phyloP scores from a whole-genome alignment of 495 filamentous ascomycete species.

The Stereocaulon alpinum region DNA sequence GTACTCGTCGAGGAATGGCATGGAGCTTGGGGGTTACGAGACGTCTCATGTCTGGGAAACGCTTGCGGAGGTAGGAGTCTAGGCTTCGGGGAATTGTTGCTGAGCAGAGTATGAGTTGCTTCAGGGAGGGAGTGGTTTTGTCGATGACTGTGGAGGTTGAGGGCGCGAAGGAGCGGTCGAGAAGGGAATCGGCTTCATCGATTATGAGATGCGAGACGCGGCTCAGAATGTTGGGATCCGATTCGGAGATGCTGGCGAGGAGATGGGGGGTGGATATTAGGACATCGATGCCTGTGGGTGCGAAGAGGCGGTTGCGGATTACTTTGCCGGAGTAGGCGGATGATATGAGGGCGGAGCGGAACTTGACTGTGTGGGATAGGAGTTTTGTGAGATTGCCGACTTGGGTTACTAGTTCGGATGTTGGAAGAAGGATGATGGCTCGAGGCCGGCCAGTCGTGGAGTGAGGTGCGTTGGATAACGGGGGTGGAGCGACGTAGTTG shows the following conservation, averaged over 20 bases:
- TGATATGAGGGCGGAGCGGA: constrained; percentile 70
- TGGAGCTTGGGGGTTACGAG: constrained; percentile 92
- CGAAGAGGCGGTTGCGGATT: constrained; percentile 81
- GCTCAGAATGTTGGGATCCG: constrained; percentile 78
- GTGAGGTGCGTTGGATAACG: constrained; percentile 52
- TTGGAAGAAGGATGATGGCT: constrained; percentile 83
- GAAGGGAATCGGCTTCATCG: constrained; percentile 90
- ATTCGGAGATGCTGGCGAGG: constrained; percentile 70
- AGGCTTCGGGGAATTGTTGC: constrained; percentile 88
- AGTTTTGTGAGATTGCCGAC: constrained; percentile 68
- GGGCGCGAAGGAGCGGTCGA: constrained; percentile 83
- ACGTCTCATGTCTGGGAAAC: constrained; percentile 71
- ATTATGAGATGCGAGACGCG: constrained; percentile 78
- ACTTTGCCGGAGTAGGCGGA: constrained; percentile 60
- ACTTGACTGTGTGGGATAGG: constrained; percentile 73
- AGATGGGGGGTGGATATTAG: constrained; percentile 83
- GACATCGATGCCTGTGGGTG: constrained; percentile 71
- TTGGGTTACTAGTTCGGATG: constrained; percentile 85
- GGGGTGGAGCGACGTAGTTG: constrained; percentile 37
- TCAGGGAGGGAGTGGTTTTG: constrained; percentile 61
- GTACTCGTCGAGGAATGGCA: constrained; percentile 87
- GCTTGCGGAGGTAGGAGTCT: constrained; percentile 66
- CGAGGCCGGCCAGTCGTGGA: constrained; percentile 66
- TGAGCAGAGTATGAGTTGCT: constrained; percentile 89
- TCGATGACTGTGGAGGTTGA: constrained; percentile 74